Percentiles rank a stretch among this genome's conserved stretches.
These are phyloP conservation scores for Auricularia auricula-judae DNA, from an alignment of 768 basidiomycete genomes.

Conservation along the genomic window DNA sequence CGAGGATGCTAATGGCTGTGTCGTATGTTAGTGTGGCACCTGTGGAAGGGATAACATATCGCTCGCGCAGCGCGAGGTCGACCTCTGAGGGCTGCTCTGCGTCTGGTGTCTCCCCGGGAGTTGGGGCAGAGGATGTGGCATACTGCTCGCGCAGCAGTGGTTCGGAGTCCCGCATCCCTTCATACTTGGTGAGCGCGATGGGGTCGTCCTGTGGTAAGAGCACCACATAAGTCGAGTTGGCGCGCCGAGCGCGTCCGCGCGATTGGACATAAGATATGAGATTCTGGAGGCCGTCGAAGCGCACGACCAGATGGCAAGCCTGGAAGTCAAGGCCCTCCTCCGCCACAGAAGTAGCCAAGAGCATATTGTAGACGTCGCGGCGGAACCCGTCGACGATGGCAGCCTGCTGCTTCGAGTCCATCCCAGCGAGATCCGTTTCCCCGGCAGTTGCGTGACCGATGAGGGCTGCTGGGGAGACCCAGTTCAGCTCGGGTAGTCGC, in stretches of 20 bases:
- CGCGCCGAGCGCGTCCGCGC: constrained; percentile 72
- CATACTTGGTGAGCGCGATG: constrained; percentile 46
- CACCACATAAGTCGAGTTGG: constrained; percentile 65
- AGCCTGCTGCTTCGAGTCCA: constrained; percentile 42
- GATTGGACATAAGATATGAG: constrained; percentile 86
- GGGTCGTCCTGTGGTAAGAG: constrained; percentile 61
- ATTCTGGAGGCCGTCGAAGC: constrained; percentile 72
- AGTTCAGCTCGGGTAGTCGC: constrained; percentile 43
- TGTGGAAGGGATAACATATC: constrained; percentile 58
- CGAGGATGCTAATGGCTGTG: constrained; percentile 58
- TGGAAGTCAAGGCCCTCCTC: constrained; percentile 89
- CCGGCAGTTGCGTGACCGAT: constrained; percentile 55
- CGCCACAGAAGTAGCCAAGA: constrained; percentile 78
- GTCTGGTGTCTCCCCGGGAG: constrained; percentile 11
- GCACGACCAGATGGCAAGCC: constrained; percentile 79
- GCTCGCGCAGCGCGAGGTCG: constrained; percentile 44
- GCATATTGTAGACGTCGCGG: constrained; percentile 50
- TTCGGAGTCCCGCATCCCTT: constrained; percentile 46
- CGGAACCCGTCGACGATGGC: constrained; percentile 57
- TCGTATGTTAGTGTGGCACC: constrained; percentile 75
- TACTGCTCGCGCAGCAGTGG: constrained; percentile 43
- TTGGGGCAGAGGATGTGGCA: constrained; percentile 21
- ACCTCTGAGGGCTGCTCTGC: constrained; percentile 15
- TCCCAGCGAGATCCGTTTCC: constrained; percentile 38
- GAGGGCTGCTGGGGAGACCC: constrained; percentile 51